A percentile compares a stretch with the other conserved stretches of the same genome.
Evolutionary conservation across 345 rosid species (phyloP).

Genomic region (Eucalyptus coolabah): DNA sequence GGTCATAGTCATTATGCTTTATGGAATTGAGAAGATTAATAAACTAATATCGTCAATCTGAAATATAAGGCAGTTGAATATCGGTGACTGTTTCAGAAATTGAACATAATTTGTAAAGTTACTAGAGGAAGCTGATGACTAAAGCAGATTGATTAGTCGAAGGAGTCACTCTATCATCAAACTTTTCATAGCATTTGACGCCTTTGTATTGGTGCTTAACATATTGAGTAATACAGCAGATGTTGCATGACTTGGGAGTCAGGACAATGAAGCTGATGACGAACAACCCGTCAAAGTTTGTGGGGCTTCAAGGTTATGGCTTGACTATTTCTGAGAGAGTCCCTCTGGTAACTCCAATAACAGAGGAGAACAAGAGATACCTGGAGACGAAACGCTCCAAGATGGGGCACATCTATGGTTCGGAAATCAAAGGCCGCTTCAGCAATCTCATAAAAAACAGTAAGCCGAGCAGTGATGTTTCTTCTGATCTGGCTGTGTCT

Average conservation of each 20-base stretch:
- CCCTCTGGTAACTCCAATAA: no score
- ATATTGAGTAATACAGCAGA: slow-evolving; percentile 16
- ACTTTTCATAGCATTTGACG: background rate
- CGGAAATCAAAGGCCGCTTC: no score
- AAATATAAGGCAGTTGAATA: background rate
- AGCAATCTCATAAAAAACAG: no score
- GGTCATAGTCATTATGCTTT: background rate
- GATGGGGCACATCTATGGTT: no score
- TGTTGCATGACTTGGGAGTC: slow-evolving; percentile 70
- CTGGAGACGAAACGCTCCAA: no score
- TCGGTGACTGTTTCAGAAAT: background rate
- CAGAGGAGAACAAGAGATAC: no score
- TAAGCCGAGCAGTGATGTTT: no score
- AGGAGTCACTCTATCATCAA: background rate
- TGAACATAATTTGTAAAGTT: background rate
- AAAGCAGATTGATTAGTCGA: background rate
- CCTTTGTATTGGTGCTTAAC: background rate
- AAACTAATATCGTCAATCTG: background rate
- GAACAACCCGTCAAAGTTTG: slow-evolving; percentile 27
- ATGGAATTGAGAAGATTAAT: background rate
- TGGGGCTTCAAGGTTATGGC: slow-evolving; percentile 77
- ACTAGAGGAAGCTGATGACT: background rate
- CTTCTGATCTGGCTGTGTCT: no score
- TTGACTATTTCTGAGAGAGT: slow-evolving; percentile 10
- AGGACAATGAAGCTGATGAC: slow-evolving; percentile 88